phyloP scores from a whole-genome alignment of 495 filamentous ascomycete species.

The Elasticomyces elasticus region DNA sequence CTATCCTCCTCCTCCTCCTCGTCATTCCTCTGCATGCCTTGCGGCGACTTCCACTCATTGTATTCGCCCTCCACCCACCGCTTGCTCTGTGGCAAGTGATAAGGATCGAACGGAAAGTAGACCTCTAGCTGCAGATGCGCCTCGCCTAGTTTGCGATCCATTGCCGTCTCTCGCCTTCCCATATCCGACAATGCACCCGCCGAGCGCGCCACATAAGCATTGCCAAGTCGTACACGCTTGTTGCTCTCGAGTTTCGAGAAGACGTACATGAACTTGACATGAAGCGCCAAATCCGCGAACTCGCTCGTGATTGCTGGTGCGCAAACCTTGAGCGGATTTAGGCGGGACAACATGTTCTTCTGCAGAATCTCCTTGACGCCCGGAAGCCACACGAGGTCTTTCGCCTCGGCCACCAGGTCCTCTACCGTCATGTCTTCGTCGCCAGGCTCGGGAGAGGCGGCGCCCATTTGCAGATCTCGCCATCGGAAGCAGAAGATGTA shows the following conservation, averaged over 20 bases:
- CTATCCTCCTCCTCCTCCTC: constrained; percentile 42
- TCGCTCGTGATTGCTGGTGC: constrained; percentile 82
- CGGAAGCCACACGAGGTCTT: constrained; percentile 62
- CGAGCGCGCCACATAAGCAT: constrained; percentile 33
- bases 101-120: constrained; percentile 96
- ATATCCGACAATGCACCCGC: constrained; percentile 31
- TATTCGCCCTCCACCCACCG: constrained; percentile 82
- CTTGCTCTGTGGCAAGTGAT: constrained; percentile 72
- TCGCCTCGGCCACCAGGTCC: constrained; percentile 46
- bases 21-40: constrained; percentile 49
- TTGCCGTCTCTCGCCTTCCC: constrained; percentile 55
- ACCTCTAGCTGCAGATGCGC: constrained; percentile 72
- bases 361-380: constrained; percentile 62
- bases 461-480: constrained; percentile 65
- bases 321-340: constrained; percentile 95
- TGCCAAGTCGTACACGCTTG: constrained; percentile 65
- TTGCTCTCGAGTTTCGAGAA: constrained; percentile 83
- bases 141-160: constrained; percentile 48
- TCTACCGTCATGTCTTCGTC: constrained; percentile 43
- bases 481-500: constrained; percentile 99
- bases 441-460: constrained; percentile 39
- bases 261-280: constrained; percentile 78
- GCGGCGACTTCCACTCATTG: constrained; percentile 68
- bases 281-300: constrained; percentile 76
- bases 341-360: constrained; percentile 65